Base-by-base conservation (phyloP, 1,284 basidiomycete species). In the Papiliotrema terrestris region DNA sequence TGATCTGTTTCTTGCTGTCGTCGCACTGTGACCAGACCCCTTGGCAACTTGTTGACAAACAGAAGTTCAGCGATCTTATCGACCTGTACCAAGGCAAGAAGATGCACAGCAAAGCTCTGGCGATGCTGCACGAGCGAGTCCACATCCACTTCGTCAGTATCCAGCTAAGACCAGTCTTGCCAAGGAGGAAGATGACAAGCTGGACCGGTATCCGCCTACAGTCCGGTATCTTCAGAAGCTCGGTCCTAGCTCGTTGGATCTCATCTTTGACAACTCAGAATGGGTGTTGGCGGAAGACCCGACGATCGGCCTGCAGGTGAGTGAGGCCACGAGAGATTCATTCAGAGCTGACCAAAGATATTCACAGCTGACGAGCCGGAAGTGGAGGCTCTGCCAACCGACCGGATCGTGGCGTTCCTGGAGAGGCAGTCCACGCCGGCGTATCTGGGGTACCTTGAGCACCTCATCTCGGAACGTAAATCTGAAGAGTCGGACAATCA, bases 11-110 rank as follows among this genome's bases (percentile, higher is more conserved):
- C 81, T 65, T 22, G 5, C 29, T 20, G 11, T 23, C 17, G 20
- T 25, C 35, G 38, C 5, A 43, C 25, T 8, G 13, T 2, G 37
- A 25, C 9, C 15, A 8, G 5, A 17, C n/a, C 32, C n/a, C 26
- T 8, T 37, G 22, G 15, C 25, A 23, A 23, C 5, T 41, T 25
- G 2, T 6, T 3, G 13, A 3, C 14, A 17, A 3, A 2, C 67
- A 96, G 89, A 94, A 93, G 85, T 89, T 84, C 68, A 83, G 86
- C 1, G 96, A 98, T 73, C 82, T 99, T 49, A 86, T 92, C 46
- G 89, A 91, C 71, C 78, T 98, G 38, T 98, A 97, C 72, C 86
- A 90, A 66, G 92, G 91, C 45, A 94, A 94, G 80, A 88, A 89
- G 77, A 94, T 95, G 91, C 96, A 98, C 67, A 81, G 80, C 6